Evolutionary conservation across 1,284 basidiomycete species (phyloP).

Genomic region (Bondarzewia mesenterica): DNA sequence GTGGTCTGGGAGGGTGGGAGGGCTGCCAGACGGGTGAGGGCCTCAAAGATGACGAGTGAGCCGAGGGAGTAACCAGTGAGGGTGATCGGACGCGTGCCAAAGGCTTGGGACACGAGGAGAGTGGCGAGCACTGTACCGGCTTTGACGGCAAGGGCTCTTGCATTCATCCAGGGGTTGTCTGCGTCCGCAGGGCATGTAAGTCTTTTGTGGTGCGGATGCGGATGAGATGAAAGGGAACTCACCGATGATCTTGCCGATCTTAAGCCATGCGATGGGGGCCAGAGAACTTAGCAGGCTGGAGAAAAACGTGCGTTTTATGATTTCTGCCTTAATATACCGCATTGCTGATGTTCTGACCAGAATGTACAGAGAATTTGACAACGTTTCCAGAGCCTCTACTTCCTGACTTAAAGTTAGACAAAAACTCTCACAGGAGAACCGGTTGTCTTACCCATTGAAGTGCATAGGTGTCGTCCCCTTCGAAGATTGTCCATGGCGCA

Average conservation of each 20-base stretch:
- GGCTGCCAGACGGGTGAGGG: slow-evolving; percentile 29
- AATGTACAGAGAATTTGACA: slow-evolving; percentile 39
- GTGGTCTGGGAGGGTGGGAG: slow-evolving; percentile 35
- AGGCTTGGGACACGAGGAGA: slow-evolving; percentile 40
- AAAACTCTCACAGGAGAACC: neutral
- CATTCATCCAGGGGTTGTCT: slow-evolving; percentile 59
- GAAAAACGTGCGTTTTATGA: slow-evolving; percentile 44
- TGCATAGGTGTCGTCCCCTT: slow-evolving; percentile 46
- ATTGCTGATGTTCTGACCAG: slow-evolving; percentile 42
- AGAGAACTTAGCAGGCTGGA: slow-evolving; percentile 40
- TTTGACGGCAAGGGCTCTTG: slow-evolving; percentile 42
- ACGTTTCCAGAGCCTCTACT: slow-evolving; percentile 41
- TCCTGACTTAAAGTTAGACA: slow-evolving; percentile 28
- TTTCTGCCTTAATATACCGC: slow-evolving; percentile 39
- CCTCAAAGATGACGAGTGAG: slow-evolving; percentile 45
- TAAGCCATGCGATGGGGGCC: slow-evolving; percentile 44
- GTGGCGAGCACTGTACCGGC: slow-evolving; percentile 48
- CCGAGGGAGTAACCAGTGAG: slow-evolving; percentile 52
- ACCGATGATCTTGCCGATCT: slow-evolving; percentile 49
- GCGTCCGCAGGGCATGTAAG: neutral
- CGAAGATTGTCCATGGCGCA: slow-evolving; percentile 46
- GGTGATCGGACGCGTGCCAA: slow-evolving; percentile 49
- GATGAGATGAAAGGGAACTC: slow-evolving; percentile 9
- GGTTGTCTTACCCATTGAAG: slow-evolving; percentile 42
- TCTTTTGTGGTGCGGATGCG: neutral